phyloP scores from a whole-genome alignment of 306 rosid species.

The Quercus agrifolia region DNA sequence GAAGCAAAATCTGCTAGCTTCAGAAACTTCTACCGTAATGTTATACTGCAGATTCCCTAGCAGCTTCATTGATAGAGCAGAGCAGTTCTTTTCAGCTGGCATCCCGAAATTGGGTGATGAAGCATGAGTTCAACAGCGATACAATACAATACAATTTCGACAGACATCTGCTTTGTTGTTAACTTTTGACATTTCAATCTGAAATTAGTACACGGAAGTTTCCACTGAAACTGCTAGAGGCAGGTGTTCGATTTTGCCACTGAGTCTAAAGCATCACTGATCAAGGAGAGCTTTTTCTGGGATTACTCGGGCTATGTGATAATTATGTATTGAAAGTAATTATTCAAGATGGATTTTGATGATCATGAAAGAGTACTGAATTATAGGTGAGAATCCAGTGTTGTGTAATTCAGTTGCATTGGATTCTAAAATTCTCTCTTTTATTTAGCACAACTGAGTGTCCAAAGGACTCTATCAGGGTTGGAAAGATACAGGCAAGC shows the following conservation, averaged over 20 bases:
- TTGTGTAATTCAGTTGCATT: background rate
- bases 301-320: background rate
- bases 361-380: background rate
- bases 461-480: background rate
- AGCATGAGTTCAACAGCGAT: constrained; percentile 15
- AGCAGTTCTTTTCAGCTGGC: constrained; percentile 66
- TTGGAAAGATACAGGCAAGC: background rate
- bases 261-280: background rate
- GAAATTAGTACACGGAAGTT: background rate
- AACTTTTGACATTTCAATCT: background rate
- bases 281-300: background rate
- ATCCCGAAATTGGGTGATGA: constrained; percentile 35
- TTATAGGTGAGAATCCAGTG: background rate
- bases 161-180: background rate
- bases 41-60: constrained; percentile 74
- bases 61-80: constrained; percentile 72
- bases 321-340: too few species aligned
- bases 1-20: constrained; percentile 42
- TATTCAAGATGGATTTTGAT: background rate
- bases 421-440: background rate
- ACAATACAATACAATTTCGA: background rate
- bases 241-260: background rate
- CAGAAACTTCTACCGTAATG: constrained; percentile 58
- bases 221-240: background rate
- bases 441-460: background rate